phyloP scores from a whole-genome alignment of 2,329 filamentous ascomycete genomes.

The Elsinoe ampelina region DNA sequence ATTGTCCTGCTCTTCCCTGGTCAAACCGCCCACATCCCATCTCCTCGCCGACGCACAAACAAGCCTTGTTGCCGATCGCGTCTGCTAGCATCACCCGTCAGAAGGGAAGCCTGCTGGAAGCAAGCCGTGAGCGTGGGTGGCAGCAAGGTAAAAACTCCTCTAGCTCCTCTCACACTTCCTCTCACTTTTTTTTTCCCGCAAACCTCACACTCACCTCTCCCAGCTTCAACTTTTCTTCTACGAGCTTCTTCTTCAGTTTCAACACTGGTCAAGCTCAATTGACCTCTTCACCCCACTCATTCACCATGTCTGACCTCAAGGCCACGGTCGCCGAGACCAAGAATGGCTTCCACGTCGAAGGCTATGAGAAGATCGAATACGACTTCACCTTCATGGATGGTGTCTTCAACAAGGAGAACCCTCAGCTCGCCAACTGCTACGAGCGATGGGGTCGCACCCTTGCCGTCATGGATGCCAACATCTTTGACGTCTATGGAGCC shows the following conservation, averaged over 20 bases:
- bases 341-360: slow-evolving; percentile 59
- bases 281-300: slow-evolving; percentile 11
- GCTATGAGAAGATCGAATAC: slow-evolving; percentile 68
- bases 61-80: slow-evolving; percentile 6
- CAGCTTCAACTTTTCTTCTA: background rate
- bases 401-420: slow-evolving; percentile 53
- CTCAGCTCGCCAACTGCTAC: slow-evolving; percentile 56
- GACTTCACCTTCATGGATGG: slow-evolving; percentile 65
- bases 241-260: background rate
- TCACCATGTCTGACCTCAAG: slow-evolving; percentile 59
- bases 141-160: slow-evolving; percentile 11
- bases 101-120: background rate
- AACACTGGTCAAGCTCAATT: slow-evolving; percentile 11
- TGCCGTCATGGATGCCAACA: slow-evolving; percentile 62
- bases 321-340: slow-evolving; percentile 53
- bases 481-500: slow-evolving; percentile 57
- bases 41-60: background rate
- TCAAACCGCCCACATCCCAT: slow-evolving; percentile 1
- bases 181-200: background rate
- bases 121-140: background rate
- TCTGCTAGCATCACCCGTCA: background rate
- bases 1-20: slow-evolving; percentile 7
- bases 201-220: background rate
- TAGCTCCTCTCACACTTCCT: background rate
- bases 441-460: slow-evolving; percentile 55